These are phyloP conservation scores for Xylaria digitata DNA, from an alignment of 2,329 filamentous ascomycete species.

Conservation along the genomic window DNA sequence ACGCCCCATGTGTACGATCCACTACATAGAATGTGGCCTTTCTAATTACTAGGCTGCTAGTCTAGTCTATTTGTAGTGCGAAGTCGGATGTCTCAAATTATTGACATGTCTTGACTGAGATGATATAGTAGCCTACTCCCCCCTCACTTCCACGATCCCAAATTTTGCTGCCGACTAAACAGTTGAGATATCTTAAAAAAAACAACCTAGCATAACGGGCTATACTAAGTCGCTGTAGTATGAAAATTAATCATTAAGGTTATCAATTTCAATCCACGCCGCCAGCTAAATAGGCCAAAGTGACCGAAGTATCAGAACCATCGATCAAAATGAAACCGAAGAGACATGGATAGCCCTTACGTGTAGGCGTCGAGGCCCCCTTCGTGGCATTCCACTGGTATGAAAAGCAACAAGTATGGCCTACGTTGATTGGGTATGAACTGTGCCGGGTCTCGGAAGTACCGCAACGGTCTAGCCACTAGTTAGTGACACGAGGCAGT, in stretches of 20 bases:
- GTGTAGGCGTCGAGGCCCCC: neutral
- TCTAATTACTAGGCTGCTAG: neutral
- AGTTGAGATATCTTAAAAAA: neutral
- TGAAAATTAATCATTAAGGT: neutral
- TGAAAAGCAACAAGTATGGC: conserved; percentile 31
- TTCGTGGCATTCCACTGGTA: conserved; percentile 7
- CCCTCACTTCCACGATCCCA: neutral
- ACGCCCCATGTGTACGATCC: too few species aligned
- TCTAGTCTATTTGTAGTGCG: neutral
- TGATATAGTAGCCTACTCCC: neutral
- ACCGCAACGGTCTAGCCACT: too few species aligned
- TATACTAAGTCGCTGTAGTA: neutral
- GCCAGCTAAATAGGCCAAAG: neutral
- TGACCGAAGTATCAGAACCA: neutral
- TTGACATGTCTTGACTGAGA: conserved; percentile 14
- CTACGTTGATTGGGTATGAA: conserved; percentile 3
- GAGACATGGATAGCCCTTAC: conserved; percentile 18
- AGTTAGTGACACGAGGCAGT: neutral
- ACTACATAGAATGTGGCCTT: conserved; percentile 1
- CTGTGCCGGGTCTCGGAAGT: conserved; percentile 7
- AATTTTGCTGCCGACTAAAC: neutral
- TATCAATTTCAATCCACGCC: conserved; percentile 8
- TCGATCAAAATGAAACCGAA: conserved; percentile 14
- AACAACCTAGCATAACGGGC: too few species aligned
- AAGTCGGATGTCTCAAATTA: neutral